phyloP scores from a whole-genome alignment of 2,329 filamentous ascomycete species.

The Ceratocystis alfenasii region DNA sequence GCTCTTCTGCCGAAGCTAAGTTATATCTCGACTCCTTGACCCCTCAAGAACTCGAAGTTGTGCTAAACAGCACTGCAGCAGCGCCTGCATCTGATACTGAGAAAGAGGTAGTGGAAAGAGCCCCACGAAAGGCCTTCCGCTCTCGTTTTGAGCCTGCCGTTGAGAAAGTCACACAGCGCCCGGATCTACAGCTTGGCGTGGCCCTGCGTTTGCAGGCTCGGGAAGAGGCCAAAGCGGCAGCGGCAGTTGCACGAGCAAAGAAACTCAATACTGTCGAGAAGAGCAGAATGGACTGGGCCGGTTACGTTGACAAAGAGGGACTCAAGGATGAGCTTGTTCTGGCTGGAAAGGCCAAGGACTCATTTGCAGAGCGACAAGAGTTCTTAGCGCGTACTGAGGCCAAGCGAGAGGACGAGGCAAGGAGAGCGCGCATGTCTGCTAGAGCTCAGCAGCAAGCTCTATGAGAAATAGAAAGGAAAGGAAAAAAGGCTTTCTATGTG shows the following conservation, averaged over 20 bases:
- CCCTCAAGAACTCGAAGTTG: slow-evolving; percentile 24
- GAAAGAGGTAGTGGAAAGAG: slow-evolving; percentile 28
- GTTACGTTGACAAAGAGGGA: slow-evolving; percentile 58
- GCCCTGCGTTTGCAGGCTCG: slow-evolving; percentile 38
- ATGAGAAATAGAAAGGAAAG: not conserved
- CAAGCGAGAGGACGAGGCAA: slow-evolving; percentile 48
- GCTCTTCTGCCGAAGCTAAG: slow-evolving; percentile 53
- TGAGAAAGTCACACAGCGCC: slow-evolving; percentile 35
- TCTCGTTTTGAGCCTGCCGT: slow-evolving; percentile 50
- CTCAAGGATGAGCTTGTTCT: slow-evolving; percentile 56
- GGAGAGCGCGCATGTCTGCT: slow-evolving; percentile 39
- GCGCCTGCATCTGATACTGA: slow-evolving; percentile 22
- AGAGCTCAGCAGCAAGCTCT: slow-evolving; percentile 19
- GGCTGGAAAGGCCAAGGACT: slow-evolving; percentile 52
- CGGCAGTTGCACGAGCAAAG: slow-evolving; percentile 29
- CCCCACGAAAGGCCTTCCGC: slow-evolving; percentile 44
- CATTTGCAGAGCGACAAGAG: slow-evolving; percentile 49
- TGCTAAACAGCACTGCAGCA: slow-evolving; percentile 8
- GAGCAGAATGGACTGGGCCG: slow-evolving; percentile 61
- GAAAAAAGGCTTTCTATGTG: not conserved
- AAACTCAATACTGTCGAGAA: slow-evolving; percentile 62
- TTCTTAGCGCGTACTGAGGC: slow-evolving; percentile 55
- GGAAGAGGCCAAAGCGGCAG: slow-evolving; percentile 36
- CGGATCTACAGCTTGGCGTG: slow-evolving; percentile 48
- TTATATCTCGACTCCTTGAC: slow-evolving; percentile 41